phyloP scores from a whole-genome alignment of 1,284 basidiomycete species.

The Tilletia setariae region DNA sequence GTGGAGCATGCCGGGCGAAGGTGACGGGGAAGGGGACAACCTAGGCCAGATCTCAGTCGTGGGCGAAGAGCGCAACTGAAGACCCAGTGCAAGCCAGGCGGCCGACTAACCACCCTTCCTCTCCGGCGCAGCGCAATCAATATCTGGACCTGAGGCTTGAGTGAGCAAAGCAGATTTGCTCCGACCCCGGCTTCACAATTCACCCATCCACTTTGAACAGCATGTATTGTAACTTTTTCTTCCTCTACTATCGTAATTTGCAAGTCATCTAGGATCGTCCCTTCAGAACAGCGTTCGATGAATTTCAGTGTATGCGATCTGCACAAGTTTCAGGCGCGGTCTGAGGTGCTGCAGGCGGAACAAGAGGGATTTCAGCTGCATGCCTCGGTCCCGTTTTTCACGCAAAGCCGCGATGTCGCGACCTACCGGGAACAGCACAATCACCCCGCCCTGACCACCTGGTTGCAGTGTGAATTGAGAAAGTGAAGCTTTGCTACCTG shows the following conservation, averaged over 20 bases:
- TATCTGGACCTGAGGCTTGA: too few relatives aligned
- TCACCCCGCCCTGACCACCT: slow-evolving; percentile 3
- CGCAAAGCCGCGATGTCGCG: neutral
- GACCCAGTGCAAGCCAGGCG: neutral
- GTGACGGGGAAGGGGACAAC: neutral
- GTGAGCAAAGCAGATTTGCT: too few relatives aligned
- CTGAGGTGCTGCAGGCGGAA: neutral
- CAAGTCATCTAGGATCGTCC: too few relatives aligned
- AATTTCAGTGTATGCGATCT: slow-evolving; percentile 12
- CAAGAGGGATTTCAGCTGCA: neutral
- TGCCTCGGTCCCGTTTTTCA: neutral
- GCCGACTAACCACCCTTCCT: too few relatives aligned
- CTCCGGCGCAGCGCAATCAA: too few relatives aligned
- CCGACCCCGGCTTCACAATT: too few relatives aligned
- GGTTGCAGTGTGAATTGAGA: neutral
- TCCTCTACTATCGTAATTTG: neutral
- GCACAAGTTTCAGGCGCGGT: slow-evolving; percentile 1
- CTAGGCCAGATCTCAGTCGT: neutral
- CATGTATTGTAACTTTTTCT: neutral
- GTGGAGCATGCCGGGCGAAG: slow-evolving; percentile 7
- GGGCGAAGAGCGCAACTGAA: neutral
- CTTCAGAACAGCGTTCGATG: slow-evolving; percentile 4
- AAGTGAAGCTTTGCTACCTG: neutral
- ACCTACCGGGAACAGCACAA: slow-evolving; percentile 3
- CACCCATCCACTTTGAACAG: too few relatives aligned